These are phyloP conservation scores for Porphyrellus sp. DNA, from an alignment of 1,284 basidiomycete species.

Conservation along the genomic window DNA sequence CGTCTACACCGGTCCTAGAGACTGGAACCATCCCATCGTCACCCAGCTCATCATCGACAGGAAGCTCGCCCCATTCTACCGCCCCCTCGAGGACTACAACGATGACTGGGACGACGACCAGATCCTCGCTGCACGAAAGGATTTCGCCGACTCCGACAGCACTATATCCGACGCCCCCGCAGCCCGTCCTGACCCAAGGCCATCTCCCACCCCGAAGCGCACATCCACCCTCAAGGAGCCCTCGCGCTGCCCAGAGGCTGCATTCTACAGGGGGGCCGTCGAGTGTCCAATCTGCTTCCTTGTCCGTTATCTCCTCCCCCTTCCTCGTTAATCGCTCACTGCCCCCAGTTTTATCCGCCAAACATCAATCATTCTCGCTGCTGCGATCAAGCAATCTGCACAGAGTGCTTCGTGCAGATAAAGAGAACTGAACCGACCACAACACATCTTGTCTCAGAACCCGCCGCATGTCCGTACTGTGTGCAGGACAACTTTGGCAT, in stretches of 20 bases:
- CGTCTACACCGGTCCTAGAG: constrained; percentile 81
- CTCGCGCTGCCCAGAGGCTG: constrained; percentile 61
- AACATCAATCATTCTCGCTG: constrained; percentile 97
- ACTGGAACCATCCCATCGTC: constrained; percentile 89
- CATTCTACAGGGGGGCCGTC: constrained; percentile 79
- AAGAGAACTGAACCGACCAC: constrained; percentile 92
- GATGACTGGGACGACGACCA: constrained; percentile 82
- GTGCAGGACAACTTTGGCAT: constrained; percentile 96
- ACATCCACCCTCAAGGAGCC: constrained; percentile 49
- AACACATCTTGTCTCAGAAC: constrained; percentile 90
- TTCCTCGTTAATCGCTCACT: constrained; percentile 20
- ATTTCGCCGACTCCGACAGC: constrained; percentile 47
- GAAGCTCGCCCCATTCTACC: constrained; percentile 92
- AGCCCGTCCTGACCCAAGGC: constrained; percentile 42
- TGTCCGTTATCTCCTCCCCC: constrained; percentile 51
- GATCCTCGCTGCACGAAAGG: constrained; percentile 74
- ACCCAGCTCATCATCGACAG: constrained; percentile 85
- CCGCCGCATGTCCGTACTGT: constrained; percentile 95
- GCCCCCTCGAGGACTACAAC: constrained; percentile 91
- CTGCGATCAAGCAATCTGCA: constrained; percentile 97
- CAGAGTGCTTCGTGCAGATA: constrained; percentile 99
- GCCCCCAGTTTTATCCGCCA: constrained; percentile 79
- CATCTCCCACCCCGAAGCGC: constrained; percentile 44
- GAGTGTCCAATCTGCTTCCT: constrained; percentile 99
- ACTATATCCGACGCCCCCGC: constrained; percentile 34